Evolutionary conservation across 257 asterid genomes (phyloP).

Genomic region (Cynanchum wilfordii): DNA sequence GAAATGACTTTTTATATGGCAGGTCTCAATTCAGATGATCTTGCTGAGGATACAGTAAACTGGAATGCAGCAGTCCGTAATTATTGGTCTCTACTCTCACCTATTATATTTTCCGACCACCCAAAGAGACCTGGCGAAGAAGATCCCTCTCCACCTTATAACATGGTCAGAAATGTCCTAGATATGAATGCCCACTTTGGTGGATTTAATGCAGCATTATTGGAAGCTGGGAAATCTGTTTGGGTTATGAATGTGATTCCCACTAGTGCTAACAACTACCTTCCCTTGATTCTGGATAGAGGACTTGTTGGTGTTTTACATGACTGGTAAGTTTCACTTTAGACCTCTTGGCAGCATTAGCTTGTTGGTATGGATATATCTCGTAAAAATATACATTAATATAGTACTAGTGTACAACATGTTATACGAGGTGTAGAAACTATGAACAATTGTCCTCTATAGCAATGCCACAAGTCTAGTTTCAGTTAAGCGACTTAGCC

Average conservation of each 20-base stretch:
- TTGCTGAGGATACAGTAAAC: slow-evolving; percentile 60
- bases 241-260: slow-evolving; percentile 99
- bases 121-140: slow-evolving; percentile 99
- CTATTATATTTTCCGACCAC: slow-evolving; percentile 92
- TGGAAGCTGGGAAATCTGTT: slow-evolving; percentile 72
- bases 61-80: slow-evolving; percentile 76
- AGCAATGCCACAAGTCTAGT: background rate
- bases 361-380: too few relatives aligned
- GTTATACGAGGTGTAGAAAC: background rate
- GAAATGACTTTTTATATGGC: slow-evolving; percentile 11
- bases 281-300: slow-evolving; percentile 80
- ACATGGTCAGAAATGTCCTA: slow-evolving; percentile 97
- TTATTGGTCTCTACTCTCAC: slow-evolving; percentile 96
- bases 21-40: slow-evolving; percentile 67
- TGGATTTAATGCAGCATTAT: slow-evolving; percentile 81
- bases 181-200: slow-evolving; percentile 97
- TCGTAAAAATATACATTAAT: background rate
- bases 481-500: background rate
- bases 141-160: slow-evolving; percentile 98
- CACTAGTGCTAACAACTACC: slow-evolving; percentile 60
- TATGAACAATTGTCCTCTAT: background rate
- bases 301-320: slow-evolving; percentile 86
- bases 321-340: slow-evolving; percentile 57
- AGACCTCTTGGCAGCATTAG: background rate
- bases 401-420: background rate